Percentiles rank a stretch among this genome's conserved stretches.
Evolutionary conservation across 768 basidiomycete genomes (phyloP).

Genomic region (Dioszegia crocea): DNA sequence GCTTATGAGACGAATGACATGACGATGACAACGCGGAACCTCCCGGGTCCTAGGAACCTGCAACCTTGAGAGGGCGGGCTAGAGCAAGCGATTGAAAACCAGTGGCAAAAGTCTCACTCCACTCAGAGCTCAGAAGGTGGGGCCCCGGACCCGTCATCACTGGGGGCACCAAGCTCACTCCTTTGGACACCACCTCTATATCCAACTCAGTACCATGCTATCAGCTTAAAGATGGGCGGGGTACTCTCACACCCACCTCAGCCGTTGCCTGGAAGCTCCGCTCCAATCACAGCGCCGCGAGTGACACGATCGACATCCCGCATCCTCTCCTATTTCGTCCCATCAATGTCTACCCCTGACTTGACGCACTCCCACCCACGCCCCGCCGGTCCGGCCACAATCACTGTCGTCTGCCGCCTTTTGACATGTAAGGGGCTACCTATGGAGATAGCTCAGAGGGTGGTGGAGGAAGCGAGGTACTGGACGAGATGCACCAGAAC

Average conservation of each 20-base stretch:
- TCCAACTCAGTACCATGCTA: neutral
- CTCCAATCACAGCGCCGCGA: too few relatives aligned
- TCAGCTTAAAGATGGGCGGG: neutral
- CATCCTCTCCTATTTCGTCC: conserved; percentile 31
- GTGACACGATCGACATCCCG: too few relatives aligned
- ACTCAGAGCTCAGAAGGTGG: too few relatives aligned
- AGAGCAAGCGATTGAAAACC: too few relatives aligned
- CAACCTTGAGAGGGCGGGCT: too few relatives aligned
- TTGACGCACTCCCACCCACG: conserved; percentile 23
- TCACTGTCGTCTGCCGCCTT: conserved; percentile 7
- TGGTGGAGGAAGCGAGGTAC: conserved; percentile 30
- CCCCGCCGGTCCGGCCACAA: conserved; percentile 10
- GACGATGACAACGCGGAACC: too few relatives aligned
- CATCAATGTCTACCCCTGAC: conserved; percentile 6
- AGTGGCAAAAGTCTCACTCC: too few relatives aligned
- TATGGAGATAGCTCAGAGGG: conserved; percentile 20
- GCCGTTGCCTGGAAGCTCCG: neutral
- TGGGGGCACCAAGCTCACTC: too few relatives aligned
- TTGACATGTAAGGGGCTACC: conserved; percentile 17
- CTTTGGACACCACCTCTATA: too few relatives aligned
- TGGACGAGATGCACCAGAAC: conserved; percentile 16
- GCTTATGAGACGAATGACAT: too few relatives aligned
- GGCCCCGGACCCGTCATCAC: too few relatives aligned
- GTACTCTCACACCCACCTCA: neutral
- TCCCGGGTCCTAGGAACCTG: too few relatives aligned